Conservation (phyloP, 2,329 filamentous ascomycete species). For the Colletotrichum orchidophilum region DNA sequence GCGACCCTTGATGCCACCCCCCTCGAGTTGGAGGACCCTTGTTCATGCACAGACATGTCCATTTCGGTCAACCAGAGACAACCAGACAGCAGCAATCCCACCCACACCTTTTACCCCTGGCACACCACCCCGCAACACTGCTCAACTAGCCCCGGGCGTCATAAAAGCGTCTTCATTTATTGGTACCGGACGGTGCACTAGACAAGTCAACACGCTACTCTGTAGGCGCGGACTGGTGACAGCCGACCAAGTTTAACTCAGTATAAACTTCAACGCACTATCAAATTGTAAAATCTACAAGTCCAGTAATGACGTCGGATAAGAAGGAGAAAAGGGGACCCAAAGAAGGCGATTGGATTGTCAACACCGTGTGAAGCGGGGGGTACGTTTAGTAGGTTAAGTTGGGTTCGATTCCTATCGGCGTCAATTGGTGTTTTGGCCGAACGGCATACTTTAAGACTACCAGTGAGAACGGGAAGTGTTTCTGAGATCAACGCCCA, state of each 20-base stretch:
- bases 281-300: not conserved
- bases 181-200: not conserved
- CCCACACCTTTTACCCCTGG: constrained; percentile 10
- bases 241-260: not conserved
- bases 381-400: too few relatives aligned
- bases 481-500: not conserved
- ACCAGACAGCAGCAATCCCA: not conserved
- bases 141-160: not conserved
- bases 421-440: too few relatives aligned
- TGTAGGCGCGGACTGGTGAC: not conserved
- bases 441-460: not conserved
- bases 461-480: not conserved
- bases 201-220: not conserved
- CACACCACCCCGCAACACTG: constrained; percentile 21
- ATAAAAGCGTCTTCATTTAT: not conserved
- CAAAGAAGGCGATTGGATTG: too few relatives aligned
- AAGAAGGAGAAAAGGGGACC: not conserved
- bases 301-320: not conserved
- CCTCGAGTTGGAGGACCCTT: constrained; percentile 1
- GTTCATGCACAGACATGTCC: constrained; percentile 11
- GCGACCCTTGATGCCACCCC: constrained; percentile 21
- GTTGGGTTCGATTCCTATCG: too few relatives aligned
- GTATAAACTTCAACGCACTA: not conserved
- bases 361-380: too few relatives aligned
- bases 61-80: constrained; percentile 8